A percentile compares a stretch with the other conserved stretches of the same genome.
phyloP scores from a whole-genome alignment of 148 eudicot species.

The Agrostemma githago region DNA sequence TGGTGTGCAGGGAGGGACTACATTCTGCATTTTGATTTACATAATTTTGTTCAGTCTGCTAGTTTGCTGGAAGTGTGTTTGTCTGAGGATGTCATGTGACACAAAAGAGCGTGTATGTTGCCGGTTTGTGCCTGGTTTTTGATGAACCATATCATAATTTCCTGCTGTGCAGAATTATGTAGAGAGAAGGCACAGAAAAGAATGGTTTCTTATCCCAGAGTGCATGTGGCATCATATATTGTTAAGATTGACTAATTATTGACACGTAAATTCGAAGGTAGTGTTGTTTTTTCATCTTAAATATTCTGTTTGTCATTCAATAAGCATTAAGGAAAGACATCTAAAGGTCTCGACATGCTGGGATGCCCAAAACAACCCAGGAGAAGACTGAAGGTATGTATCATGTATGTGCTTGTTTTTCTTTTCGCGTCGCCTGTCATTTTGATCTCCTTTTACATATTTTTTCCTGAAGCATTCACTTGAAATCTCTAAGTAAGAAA shows the following conservation, averaged over 20 bases:
- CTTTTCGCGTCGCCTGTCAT: neutral
- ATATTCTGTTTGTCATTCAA: neutral
- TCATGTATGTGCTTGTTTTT: neutral
- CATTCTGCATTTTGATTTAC: neutral
- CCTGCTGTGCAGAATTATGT: neutral
- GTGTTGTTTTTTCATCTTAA: neutral
- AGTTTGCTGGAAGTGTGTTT: neutral
- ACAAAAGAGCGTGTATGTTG: too few species aligned
- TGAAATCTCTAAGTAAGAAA: neutral
- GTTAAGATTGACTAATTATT: neutral
- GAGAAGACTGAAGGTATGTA: neutral
- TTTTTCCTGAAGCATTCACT: conserved; percentile 1
- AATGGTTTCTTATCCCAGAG: neutral
- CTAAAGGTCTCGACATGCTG: neutral
- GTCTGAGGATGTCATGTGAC: neutral
- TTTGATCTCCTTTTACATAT: neutral
- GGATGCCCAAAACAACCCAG: neutral
- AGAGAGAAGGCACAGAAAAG: neutral
- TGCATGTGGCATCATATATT: neutral
- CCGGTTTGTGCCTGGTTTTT: neutral
- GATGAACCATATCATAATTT: neutral
- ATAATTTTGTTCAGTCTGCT: neutral
- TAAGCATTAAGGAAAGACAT: neutral
- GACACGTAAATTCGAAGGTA: neutral
- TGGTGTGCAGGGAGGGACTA: too few species aligned